Evolutionary conservation across 1,284 basidiomycete species (phyloP), one percentile per base, ranked within the genome.

Genomic region (Marasmius fiardii): DNA sequence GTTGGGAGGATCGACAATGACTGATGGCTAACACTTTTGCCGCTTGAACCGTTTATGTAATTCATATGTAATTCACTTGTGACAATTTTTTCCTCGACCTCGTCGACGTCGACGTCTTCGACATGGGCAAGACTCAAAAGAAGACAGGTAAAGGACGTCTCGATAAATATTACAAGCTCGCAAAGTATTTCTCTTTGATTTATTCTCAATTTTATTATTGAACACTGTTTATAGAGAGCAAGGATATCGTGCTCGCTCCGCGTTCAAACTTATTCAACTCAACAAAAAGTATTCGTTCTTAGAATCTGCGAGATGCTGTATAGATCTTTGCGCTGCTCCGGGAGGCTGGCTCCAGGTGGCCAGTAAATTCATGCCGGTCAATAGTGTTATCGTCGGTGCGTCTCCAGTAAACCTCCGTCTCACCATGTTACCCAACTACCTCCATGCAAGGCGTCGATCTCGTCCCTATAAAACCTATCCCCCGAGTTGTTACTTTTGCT

Each of bases 291-390:
- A 92, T 75, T 85, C 88, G 39, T 92, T 99, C 67, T 82, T 99
- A 41, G 93, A 96, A 67, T 81, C 84, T 51, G 90, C 97, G 31
- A 82, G 88, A 84, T 98, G 96, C 72, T 93, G 90, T 56, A 97
- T 99, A 70, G 97, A 99, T 83, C 80, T 99, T 52, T 99, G 97
- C 76, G 97, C 97, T 50, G 97, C 97, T 7, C 97, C 97, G 5
- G 97, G 97, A 68, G 97, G 97, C 71, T 99, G 97, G 97, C 81
- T 99, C 3, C 97, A 99, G 72, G 97, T 99, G 18, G 95, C 96
- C 43, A 92, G 90, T 77, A 99, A 98, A 75, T 94, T 95, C 72
- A 99, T 99, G 96, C 95, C 96, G 1, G 78, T 86, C 44, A 97
- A 95, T 68, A 93, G 92, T 67, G 78, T 98, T 59, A 99, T 99